Evolutionary conservation across 2,329 filamentous ascomycete species (phyloP), one percentile per base, ranked within the genome.

Genomic region (Colletotrichum sp.): DNA sequence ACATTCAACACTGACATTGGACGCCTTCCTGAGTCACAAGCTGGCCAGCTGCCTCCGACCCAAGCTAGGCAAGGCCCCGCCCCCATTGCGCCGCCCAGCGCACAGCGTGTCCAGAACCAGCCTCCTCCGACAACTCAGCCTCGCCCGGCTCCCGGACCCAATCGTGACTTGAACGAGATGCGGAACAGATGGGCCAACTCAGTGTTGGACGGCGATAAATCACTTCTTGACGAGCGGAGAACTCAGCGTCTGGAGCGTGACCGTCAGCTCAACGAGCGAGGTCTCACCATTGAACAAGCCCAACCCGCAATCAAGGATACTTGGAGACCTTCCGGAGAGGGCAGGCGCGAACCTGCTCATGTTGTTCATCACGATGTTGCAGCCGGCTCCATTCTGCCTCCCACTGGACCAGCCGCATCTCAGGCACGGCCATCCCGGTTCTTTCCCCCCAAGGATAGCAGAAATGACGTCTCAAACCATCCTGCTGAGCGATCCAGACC

Each of bases 1-100:
- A 95, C 94, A 1, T 96, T 96, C 80, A 92, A 90, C 72, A 88
- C 91, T 15, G 91, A 92, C 78, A 87, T 94, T 68, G 89, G 88
- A 32, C 87, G 87, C 60, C 82, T 88, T 21, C 84, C 89, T 15
- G 86, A 87, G 10, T 75, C 85, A 5, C 83, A 84, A 39, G 79
- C 84, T 28, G 78, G 81, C 16, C 83, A 82, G 62, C 79, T 84
- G 5, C 78, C 82, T 10, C 71, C 79, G 78, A 76, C 84, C 34
- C 67, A 77, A 64, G 21, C 63, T 79, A 24, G 81, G 80, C 79
- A 84, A 64, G 85, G 86, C 13, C 90, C 89, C 2, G 85, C 88
- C 1, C 90, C 87, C 16, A 87, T 88, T 65, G 86, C 83, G 13
- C 85, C 86, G 12, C 86, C 86, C 3, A 82, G 76, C 30, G 75